Base-by-base conservation (phyloP, 208 protist species). In the Acanthamoeba triangularis region DNA sequence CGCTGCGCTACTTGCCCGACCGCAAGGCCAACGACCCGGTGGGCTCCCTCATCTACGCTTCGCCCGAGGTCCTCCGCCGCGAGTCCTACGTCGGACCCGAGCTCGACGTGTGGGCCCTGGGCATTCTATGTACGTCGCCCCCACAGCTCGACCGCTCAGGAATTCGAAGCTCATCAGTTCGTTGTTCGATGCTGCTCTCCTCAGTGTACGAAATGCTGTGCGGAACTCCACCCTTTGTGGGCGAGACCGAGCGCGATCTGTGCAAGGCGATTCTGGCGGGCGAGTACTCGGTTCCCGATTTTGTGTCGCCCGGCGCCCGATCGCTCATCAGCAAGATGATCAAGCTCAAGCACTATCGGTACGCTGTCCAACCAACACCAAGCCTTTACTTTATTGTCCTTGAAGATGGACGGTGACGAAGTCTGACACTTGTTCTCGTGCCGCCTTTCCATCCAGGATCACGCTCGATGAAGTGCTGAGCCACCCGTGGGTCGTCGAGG, bases 121-220 rank as follows among this genome's bases (percentile, higher is more conserved):
- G 78, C 78, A 35, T 87, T 10, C 44, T 87, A 5, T 23, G 67
- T 76, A 76, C 6, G 67, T 35, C 30, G 37, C n/a, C 20, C 25
- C 59, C 30, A 0, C 49, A 65, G 25, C 59, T 28, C 59, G 25
- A 65, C 20, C 2, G 59, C 20, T 61, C 54, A 25, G 2, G 16
- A 23, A 61, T 23, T 61, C 2, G 16, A 25, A 25, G 11, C 54
- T 61, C 20, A 13, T 61, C 20, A 2, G 10, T 13, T 72, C 28
- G 30, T 5, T 41, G 67, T 5, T 13, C n/a, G 67, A 0, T 18
- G 7, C 49, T 76, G 14, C 14, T n/a, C 37, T 23, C 14, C 3
- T 11, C 59, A 76, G 67, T 87, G 25, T 87, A 87, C 23, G 78
- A 87, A 33, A 87, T 87, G 78, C 49, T 87, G n/a, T 61, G 47